Evolutionary conservation across 23 red algal species (phyloP).

Genomic region (Agarophyton chilense): DNA sequence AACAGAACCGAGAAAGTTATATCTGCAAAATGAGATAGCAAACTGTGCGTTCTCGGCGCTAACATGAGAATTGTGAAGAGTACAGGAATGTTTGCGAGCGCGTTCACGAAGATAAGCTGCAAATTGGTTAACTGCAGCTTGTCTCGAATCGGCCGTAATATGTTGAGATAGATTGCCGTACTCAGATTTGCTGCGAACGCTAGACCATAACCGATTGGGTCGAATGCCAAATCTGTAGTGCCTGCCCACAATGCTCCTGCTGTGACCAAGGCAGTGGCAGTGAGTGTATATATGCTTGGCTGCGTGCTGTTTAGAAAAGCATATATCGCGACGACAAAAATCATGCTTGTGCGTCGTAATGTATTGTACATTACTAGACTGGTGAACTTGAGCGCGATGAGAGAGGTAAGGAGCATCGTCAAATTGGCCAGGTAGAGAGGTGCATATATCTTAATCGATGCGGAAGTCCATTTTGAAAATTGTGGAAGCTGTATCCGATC

Average conservation of each 20-base stretch:
- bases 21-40: conserved; percentile 39
- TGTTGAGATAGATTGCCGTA: conserved; percentile 35
- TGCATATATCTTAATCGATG: conserved; percentile 4
- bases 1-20: conserved; percentile 41
- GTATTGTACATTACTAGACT: conserved; percentile 94
- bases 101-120: conserved; percentile 46
- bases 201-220: conserved; percentile 38
- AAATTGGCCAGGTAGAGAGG: conserved; percentile 74
- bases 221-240: conserved; percentile 44
- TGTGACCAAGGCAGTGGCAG: conserved; percentile 30
- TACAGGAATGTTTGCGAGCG: conserved; percentile 28
- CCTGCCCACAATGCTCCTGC: conserved; percentile 33
- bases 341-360: conserved; percentile 77
- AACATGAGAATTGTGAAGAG: conserved; percentile 13
- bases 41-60: conserved; percentile 10
- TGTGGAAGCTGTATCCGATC: background rate
- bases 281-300: conserved; percentile 41
- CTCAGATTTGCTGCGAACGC: conserved; percentile 47
- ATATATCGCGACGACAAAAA: conserved; percentile 83
- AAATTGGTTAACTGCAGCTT: conserved; percentile 25
- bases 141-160: conserved; percentile 45
- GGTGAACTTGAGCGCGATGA: conserved; percentile 72
- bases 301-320: conserved; percentile 1
- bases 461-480: conserved; percentile 17
- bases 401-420: conserved; percentile 72